phyloP scores from a whole-genome alignment of 495 filamentous ascomycete species.

The Thozetella sp. region DNA sequence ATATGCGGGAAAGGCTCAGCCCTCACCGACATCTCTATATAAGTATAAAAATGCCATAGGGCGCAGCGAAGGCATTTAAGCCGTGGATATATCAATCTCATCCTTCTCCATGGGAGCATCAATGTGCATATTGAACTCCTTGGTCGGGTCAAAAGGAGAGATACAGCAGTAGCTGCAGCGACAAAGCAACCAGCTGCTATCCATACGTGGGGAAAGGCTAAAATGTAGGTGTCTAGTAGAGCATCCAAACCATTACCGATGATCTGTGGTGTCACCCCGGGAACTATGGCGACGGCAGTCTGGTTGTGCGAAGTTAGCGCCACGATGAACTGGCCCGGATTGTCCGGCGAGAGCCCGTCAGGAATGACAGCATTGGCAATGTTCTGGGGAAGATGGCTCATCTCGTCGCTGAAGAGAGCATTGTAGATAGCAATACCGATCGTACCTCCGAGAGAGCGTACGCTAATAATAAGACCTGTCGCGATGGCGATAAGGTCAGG shows the following conservation, averaged over 20 bases:
- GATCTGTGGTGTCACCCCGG: constrained; percentile 17
- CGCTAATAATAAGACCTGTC: constrained; percentile 29
- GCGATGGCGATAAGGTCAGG: constrained; percentile 30
- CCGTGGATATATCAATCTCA: too few species aligned
- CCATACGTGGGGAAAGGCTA: constrained; percentile 30
- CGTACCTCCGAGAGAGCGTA: constrained; percentile 29
- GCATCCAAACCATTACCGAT: constrained; percentile 15
- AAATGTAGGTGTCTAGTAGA: constrained; percentile 17
- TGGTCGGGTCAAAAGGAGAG: constrained; percentile 13
- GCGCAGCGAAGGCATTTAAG: too few species aligned
- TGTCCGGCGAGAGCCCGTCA: constrained; percentile 12
- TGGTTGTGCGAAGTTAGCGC: constrained; percentile 15
- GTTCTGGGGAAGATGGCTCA: constrained; percentile 14
- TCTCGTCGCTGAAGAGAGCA: constrained; percentile 14
- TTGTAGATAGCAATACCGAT: constrained; percentile 35
- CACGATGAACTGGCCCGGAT: constrained; percentile 18
- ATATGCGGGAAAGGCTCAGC: too few species aligned
- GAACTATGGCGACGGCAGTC: constrained; percentile 12
- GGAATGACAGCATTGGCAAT: constrained; percentile 18
- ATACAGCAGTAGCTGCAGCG: constrained; percentile 13
- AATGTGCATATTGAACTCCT: constrained; percentile 25
- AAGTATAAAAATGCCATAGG: too few species aligned
- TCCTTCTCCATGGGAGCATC: constrained; percentile 22
- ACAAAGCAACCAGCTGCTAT: constrained; percentile 24
- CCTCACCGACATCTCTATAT: too few species aligned